Percentiles rank a stretch among this genome's conserved stretches.
phyloP scores from a whole-genome alignment of 2,329 filamentous ascomycete genomes.

The Exophiala calicioides region DNA sequence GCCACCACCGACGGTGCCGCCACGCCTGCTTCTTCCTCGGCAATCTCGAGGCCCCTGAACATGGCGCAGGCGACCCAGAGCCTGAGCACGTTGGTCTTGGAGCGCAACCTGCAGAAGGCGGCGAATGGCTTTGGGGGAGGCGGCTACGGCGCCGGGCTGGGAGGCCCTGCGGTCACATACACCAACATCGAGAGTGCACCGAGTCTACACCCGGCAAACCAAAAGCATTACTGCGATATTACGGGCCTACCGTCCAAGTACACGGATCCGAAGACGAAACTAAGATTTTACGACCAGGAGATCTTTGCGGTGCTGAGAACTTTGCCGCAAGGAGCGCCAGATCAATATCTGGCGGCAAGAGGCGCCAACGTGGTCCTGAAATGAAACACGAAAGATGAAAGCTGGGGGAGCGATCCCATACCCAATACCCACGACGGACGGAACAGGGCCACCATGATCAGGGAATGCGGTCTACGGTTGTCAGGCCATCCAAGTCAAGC shows the following conservation, averaged over 20 bases:
- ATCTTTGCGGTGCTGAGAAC: conserved; percentile 81
- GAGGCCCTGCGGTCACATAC: conserved; percentile 77
- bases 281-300: conserved; percentile 92
- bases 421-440: too few species aligned
- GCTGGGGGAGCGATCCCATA: too few species aligned
- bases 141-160: conserved; percentile 8
- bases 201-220: conserved; percentile 72
- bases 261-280: conserved; percentile 87
- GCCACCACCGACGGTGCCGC: conserved; percentile 44
- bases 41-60: conserved; percentile 59
- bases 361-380: conserved; percentile 93
- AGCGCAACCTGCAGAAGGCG: conserved; percentile 64
- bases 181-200: conserved; percentile 96
- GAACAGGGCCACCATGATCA: too few species aligned
- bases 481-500: conserved; percentile 96
- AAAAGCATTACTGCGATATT: conserved; percentile 92
- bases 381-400: conserved; percentile 50
- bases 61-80: conserved; percentile 87
- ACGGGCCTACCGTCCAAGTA: conserved; percentile 91
- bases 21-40: conserved; percentile 35
- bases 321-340: conserved; percentile 77
- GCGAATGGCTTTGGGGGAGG: conserved; percentile 12
- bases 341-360: conserved; percentile 85
- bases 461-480: too few species aligned
- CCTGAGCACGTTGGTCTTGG: conserved; percentile 81